Conservation (phyloP, 768 basidiomycete species). For the Calvatia gigantea region DNA sequence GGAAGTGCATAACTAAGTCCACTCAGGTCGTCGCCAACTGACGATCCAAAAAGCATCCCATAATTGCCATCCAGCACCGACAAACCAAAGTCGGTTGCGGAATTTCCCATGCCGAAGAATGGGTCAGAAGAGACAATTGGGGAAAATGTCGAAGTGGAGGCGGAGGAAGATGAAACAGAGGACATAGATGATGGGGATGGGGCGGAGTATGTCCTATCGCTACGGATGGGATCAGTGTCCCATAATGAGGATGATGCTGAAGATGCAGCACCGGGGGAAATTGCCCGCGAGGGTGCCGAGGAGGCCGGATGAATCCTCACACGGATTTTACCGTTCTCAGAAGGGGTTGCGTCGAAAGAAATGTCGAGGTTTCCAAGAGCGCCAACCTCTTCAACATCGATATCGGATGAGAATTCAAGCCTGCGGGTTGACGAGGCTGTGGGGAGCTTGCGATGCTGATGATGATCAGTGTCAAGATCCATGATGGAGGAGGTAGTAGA, state of each 20-base stretch:
- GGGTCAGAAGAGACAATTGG: constrained; percentile 34
- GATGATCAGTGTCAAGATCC: constrained; percentile 24
- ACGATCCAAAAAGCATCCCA: constrained; percentile 28
- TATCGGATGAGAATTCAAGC: constrained; percentile 52
- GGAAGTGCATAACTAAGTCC: constrained; percentile 4
- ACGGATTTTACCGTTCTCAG: constrained; percentile 68
- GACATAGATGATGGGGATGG: constrained; percentile 29
- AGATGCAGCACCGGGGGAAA: constrained; percentile 25
- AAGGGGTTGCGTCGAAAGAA: constrained; percentile 65
- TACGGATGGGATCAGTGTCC: constrained; percentile 12
- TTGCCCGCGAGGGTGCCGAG: constrained; percentile 37
- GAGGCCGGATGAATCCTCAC: constrained; percentile 68
- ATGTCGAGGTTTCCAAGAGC: constrained; percentile 62
- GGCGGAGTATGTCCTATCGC: constrained; percentile 14
- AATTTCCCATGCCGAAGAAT: constrained; percentile 52
- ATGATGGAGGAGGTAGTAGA: constrained; percentile 26
- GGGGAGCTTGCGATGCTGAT: constrained; percentile 27
- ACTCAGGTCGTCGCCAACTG: constrained; percentile 6
- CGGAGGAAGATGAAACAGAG: constrained; percentile 35
- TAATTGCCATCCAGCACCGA: constrained; percentile 31
- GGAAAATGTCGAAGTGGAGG: constrained; percentile 10
- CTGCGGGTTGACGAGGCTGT: constrained; percentile 37
- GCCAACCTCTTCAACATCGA: constrained; percentile 42
- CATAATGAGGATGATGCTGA: constrained; percentile 18
- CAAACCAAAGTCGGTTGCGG: constrained; percentile 34